phyloP scores from a whole-genome alignment of 2,329 filamentous ascomycete species.

The Ceratocystis cubensis region DNA sequence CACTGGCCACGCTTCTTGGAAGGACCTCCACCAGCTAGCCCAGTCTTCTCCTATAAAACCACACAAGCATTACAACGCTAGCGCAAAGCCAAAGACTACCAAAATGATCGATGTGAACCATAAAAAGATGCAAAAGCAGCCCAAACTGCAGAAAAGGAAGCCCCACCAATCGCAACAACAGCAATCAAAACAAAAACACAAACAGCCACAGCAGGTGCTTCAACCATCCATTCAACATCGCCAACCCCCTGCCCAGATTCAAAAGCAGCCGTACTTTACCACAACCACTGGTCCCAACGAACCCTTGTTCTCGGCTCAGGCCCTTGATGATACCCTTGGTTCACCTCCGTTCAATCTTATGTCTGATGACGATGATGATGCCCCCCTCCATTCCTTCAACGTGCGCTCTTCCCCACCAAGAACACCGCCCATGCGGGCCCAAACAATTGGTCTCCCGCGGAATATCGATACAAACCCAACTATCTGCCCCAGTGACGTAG shows the following conservation, averaged over 20 bases:
- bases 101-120: background rate
- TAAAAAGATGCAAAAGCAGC: background rate
- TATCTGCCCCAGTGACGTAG: slow-evolving; percentile 14
- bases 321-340: slow-evolving; percentile 51
- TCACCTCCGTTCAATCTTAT: slow-evolving; percentile 46
- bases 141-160: background rate
- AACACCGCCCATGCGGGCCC: slow-evolving; percentile 59
- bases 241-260: slow-evolving; percentile 8
- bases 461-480: slow-evolving; percentile 24
- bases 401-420: slow-evolving; percentile 69
- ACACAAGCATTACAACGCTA: slow-evolving; percentile 18
- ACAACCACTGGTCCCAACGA: slow-evolving; percentile 58
- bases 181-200: background rate
- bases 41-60: slow-evolving; percentile 80
- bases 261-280: slow-evolving; percentile 63
- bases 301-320: slow-evolving; percentile 64
- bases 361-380: slow-evolving; percentile 66
- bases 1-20: slow-evolving; percentile 54
- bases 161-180: slow-evolving; percentile 1
- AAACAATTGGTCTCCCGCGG: slow-evolving; percentile 36
- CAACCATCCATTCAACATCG: background rate
- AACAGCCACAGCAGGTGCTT: slow-evolving; percentile 6
- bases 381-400: slow-evolving; percentile 64
- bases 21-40: slow-evolving; percentile 59
- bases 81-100: background rate